Conservation (phyloP, 2,329 filamentous ascomycete genomes). For the Colletotrichum ledebouriae region DNA sequence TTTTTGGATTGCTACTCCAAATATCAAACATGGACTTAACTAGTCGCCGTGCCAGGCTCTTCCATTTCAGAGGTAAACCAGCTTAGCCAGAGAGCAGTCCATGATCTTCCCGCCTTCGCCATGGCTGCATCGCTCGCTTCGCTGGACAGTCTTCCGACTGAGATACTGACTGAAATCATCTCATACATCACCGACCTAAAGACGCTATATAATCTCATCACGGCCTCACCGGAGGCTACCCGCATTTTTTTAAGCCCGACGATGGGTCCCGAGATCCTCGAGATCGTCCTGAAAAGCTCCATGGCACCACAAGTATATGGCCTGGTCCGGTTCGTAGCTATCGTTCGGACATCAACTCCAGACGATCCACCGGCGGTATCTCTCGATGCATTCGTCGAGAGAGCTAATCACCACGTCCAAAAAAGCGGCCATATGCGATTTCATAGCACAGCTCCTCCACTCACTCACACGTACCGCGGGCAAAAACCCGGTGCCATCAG, state of each 20-base stretch:
- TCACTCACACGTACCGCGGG: neutral
- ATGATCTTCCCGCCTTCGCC: neutral
- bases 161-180: conserved; percentile 7
- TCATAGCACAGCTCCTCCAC: neutral
- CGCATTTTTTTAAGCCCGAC: conserved; percentile 8
- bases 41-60: neutral
- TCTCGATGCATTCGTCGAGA: conserved; percentile 6
- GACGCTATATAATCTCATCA: conserved; percentile 15
- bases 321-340: conserved; percentile 4
- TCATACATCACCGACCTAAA: conserved; percentile 8
- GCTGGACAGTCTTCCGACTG: conserved; percentile 10
- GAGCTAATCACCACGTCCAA: conserved; percentile 12
- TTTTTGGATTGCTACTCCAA: neutral
- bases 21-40: neutral
- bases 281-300: conserved; percentile 6
- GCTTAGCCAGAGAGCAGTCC: neutral
- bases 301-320: conserved; percentile 9
- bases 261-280: conserved; percentile 10
- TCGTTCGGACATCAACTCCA: conserved; percentile 6
- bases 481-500: neutral
- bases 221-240: neutral
- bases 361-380: conserved; percentile 9
- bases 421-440: neutral
- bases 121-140: conserved; percentile 8
- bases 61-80: neutral